These are phyloP conservation scores for Monsonia emarginata DNA, from an alignment of 441 rosid species.

Conservation along the genomic window DNA sequence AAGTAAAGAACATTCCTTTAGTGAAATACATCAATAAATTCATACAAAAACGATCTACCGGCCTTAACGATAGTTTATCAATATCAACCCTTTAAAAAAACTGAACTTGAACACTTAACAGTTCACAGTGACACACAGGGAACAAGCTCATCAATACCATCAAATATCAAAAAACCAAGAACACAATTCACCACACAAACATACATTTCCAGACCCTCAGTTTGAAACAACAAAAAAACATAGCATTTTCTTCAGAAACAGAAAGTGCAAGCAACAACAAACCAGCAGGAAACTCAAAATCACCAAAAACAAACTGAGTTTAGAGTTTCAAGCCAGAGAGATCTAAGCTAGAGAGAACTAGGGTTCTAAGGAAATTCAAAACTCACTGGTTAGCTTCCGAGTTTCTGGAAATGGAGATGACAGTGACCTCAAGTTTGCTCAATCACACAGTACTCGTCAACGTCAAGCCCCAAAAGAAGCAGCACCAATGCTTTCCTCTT, in stretches of 20 bases:
- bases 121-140: neutral
- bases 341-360: neutral
- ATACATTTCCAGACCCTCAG: neutral
- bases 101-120: neutral
- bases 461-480: neutral
- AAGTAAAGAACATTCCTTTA: slow-evolving; percentile 1
- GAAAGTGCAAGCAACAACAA: neutral
- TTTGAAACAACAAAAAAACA: neutral
- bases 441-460: neutral
- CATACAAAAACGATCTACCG: neutral
- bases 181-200: neutral
- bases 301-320: neutral
- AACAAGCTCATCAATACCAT: neutral
- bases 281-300: neutral
- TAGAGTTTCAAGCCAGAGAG: neutral
- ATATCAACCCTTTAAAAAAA: neutral
- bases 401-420: neutral
- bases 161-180: neutral
- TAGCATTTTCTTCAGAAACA: neutral
- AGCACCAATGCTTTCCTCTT: neutral
- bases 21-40: neutral
- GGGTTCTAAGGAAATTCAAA: neutral
- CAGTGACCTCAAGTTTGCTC: neutral
- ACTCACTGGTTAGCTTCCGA: neutral
- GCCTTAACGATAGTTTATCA: neutral